Evolutionary conservation across 768 basidiomycete species (phyloP), one percentile per base, ranked within the genome.

Genomic region (Mycena amicta): DNA sequence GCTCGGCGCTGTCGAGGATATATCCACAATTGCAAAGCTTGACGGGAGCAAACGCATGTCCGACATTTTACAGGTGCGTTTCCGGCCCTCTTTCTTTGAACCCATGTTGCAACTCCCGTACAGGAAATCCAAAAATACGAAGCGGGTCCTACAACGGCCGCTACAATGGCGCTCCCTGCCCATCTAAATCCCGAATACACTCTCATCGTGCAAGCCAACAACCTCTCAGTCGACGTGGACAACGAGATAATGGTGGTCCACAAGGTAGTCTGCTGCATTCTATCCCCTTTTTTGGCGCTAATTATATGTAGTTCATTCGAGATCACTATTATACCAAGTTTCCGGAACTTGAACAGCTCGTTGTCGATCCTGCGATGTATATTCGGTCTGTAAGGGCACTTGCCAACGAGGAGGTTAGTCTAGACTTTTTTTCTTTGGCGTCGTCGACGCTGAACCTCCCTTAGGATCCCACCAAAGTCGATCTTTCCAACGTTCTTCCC

Each of bases 201-300:
- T 61, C 80, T 98, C 60, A 98, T 98, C 67, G 97, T 99, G 4
- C 88, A 94, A 66, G 93, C 97, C 25, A 99, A 99, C 78, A 99
- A 99, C 73, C 78, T 98, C 57, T 93, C 95, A 2, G 97, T 99
- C 41, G 97, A 99, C 67, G 88, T 98, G 4, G 97, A 99, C 75
- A 99, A 99, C 66, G 97, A 99, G 73, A 93, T 98, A 54, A 80
- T 99, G 31, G 81, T 99, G 29, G 95, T 99, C 0, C 93, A 99
- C 77, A 99, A 99, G 82, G 94, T 26, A n/a, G 52, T 16, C 62
- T 52, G 22, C 22, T 18, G 1, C 13, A 45, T 39, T 12, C 50
- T 57, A 26, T 45, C 43, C 28, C 56, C 52, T 46, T 67, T 55
- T 67, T 70, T 56, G 55, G 56, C 26, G 56, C 47, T 30, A 12